phyloP scores from a whole-genome alignment of 225 moss, liverwort and hornwort genomes.

The Pseudisothecium myosuroides region DNA sequence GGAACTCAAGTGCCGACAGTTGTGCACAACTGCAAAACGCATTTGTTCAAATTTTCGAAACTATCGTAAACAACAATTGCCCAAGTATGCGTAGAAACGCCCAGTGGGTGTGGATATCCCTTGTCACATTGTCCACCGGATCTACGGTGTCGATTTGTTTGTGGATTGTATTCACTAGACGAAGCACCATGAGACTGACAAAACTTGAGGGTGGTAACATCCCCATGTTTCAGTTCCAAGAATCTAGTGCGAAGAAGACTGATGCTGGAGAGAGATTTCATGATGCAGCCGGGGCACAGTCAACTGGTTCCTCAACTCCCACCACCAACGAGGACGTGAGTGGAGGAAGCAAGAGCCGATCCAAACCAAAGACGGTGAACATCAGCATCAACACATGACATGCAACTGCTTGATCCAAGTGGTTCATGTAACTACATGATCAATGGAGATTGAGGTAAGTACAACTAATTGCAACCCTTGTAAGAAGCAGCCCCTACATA shows the following conservation, averaged over 20 bases:
- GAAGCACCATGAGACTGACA: constrained; percentile 12
- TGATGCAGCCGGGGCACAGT: not conserved
- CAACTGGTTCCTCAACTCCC: not conserved
- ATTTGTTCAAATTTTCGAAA: not conserved
- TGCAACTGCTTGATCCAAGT: not conserved
- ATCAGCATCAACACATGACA: not conserved
- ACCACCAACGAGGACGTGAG: not conserved
- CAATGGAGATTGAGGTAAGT: not conserved
- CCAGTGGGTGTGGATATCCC: constrained; percentile 4
- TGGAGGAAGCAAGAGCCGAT: not conserved
- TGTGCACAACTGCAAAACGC: not conserved
- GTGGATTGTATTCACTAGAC: constrained; percentile 26
- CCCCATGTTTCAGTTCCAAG: not conserved
- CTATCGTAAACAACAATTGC: constrained; percentile 5
- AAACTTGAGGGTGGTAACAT: not conserved
- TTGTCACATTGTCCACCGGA: constrained; percentile 9
- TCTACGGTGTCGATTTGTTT: constrained; percentile 16
- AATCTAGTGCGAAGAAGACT: not conserved
- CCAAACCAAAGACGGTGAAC: not conserved
- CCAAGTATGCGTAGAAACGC: constrained; percentile 8
- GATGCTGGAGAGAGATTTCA: not conserved
- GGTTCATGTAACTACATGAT: not conserved
- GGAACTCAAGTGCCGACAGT: not conserved
- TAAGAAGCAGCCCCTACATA: not conserved
- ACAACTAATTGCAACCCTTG: not conserved